Evolutionary conservation across 768 basidiomycete genomes (phyloP).

Genomic region (Fistulinella prunicolor): DNA sequence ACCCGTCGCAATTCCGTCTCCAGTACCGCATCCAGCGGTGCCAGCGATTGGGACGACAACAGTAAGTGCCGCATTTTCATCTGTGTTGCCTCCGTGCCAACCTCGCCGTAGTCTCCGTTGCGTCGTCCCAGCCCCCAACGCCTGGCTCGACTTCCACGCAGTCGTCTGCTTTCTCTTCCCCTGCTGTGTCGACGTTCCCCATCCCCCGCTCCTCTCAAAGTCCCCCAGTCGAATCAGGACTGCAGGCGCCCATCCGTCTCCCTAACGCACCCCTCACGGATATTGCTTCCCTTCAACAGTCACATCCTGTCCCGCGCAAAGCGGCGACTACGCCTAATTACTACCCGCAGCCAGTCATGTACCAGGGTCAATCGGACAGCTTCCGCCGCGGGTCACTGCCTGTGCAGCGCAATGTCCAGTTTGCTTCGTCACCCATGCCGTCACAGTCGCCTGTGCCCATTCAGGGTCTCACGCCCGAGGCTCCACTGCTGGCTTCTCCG

Average conservation of each 20-base stretch:
- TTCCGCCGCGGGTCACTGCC: conserved; percentile 34
- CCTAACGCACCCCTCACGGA: conserved; percentile 72
- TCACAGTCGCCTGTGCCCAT: conserved; percentile 25
- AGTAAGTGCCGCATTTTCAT: conserved; percentile 42
- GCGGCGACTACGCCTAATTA: conserved; percentile 32
- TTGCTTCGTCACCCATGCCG: conserved; percentile 32
- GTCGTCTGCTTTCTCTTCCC: conserved; percentile 67
- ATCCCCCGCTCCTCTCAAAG: conserved; percentile 57
- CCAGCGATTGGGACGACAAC: conserved; percentile 81
- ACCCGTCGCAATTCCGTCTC: conserved; percentile 63
- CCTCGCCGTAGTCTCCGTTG: conserved; percentile 21
- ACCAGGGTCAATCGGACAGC: conserved; percentile 28
- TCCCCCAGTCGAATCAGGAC: conserved; percentile 47
- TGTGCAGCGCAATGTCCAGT: conserved; percentile 25
- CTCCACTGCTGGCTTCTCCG: conserved; percentile 22
- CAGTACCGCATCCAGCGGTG: conserved; percentile 45
- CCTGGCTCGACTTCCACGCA: conserved; percentile 51
- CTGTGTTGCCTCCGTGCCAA: background rate
- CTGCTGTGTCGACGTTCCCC: conserved; percentile 55
- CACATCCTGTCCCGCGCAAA: conserved; percentile 33
- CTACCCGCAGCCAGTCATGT: conserved; percentile 29
- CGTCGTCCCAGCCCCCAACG: conserved; percentile 34
- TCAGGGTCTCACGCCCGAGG: conserved; percentile 28
- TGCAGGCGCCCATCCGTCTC: conserved; percentile 53
- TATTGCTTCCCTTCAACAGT: conserved; percentile 51